Base-by-base conservation (phyloP, 257 asterid species). In the Lycium ferocissimum region DNA sequence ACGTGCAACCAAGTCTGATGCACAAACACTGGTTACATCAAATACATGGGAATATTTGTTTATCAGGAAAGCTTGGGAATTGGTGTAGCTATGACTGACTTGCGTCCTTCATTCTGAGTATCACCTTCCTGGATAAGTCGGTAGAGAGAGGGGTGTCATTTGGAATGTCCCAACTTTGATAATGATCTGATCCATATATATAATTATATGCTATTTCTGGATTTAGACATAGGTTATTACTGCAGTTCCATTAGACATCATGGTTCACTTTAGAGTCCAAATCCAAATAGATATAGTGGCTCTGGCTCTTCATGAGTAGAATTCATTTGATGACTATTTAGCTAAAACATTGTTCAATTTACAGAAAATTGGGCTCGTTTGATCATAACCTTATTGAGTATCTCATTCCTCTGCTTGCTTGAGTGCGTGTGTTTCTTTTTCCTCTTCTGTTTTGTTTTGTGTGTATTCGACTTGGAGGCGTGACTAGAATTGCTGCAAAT, bases 401-500 rank as follows among this genome's bases (percentile, higher is more conserved):
- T 51, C 49, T 76, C 40, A 61, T 76, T 51, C 63, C 63, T 53
- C 62, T 12, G 37, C 56, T 11, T 75, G n/a, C 81, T 13, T 22
- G 45, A 75, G 45, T 7, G 22, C 49, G 43, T 63, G 20, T 57
- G 62, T 15, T 73, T 49, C 17, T 7, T 76, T 13, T 51, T 14
- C 45, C 22, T 73, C n/a, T 5, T n/a, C 66, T 75, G 2, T 13
- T 75, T 73, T n/a, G n/a, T 45, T 73, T 73, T 45, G 38, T 45
- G 22, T 7, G 49, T 75, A 12, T 75, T 73, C 59, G 11, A 43
- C 58, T 45, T 5, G 40, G 35, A 26, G 63, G 63, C 0, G 4
- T 76, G 81, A 76, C 81, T 76, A 76, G 45, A 76, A 22, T 13
- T 22, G 81, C 7, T 51, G 59, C 22, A 51, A 26, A 76, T 51